Evolutionary conservation across 768 basidiomycete species (phyloP), one percentile per base, ranked within the genome.

Genomic region (Leccinum obscurum): DNA sequence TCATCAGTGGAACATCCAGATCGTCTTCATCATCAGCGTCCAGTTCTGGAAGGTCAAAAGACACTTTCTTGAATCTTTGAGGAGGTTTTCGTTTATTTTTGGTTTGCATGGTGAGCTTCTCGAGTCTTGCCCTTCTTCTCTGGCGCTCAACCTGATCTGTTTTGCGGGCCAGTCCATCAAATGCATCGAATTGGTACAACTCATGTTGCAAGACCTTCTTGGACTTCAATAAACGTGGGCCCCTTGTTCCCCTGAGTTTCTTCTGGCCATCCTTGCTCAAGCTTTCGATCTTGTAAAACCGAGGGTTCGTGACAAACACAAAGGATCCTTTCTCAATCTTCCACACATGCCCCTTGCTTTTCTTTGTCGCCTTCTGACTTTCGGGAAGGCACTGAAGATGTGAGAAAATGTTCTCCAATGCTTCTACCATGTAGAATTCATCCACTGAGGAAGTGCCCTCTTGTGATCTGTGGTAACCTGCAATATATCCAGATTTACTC

Each of bases 381-480:
- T n/a, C 54, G 28, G 61, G 58, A 35, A 64, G 64, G 30, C 56
- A 57, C 5, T 64, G 63, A 0, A 64, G 37, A 2, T 64, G 22
- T 0, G 24, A 11, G 4, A 62, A 64, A 2, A 64, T 60, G 1
- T 5, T 35, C 8, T 30, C 37, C 5, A 64, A 22, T 0, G 28
- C n/a, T 32, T 64, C 28, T 10, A 46, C 52, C 3, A 62, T 4
- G n/a, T 52, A 39, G 17, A 39, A 39, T 2, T 15, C 17, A 9
- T 60, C 55, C 14, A 30, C 5, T 15, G 24, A 41, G 1, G 41
- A 22, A 4, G 3, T 17, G 0, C 9, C 22, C 2, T 56, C 26
- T 35, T 51, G 20, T 14, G 53, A 22, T 6, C 32, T 4, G 37
- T 63, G 58, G 41, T 54, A 63, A 13, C 39, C 24, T 41, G 24